Evolutionary conservation across 768 basidiomycete genomes (phyloP), one percentile per base, ranked within the genome.

Genomic region (Phlegmacium glaucopus): DNA sequence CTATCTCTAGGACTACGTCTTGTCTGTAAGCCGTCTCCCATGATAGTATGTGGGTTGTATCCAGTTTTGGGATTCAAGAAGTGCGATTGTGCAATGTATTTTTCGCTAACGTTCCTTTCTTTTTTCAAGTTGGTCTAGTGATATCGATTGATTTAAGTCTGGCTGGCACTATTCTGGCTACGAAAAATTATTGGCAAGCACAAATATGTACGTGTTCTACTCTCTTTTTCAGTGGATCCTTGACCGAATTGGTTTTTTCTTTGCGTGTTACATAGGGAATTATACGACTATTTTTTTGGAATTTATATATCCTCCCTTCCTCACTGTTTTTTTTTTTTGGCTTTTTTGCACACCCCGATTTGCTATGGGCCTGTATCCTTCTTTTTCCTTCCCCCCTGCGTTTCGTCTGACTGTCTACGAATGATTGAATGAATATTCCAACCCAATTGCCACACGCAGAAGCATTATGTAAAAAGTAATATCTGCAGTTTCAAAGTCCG

Each of bases 1-100:
- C 16, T 52, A 2, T 6, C 26, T 42, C 16, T 27, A 94, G 70
- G 75, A 78, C 55, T 78, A 78, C 55, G 78, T 80, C 32, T 60
- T 80, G 39, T 72, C 71, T n/a, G 77, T 80, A n/a, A n/a, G 75
- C 65, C 12, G 90, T 94, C 40, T 92, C 90, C 38, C 87, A 92
- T 53, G 94, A 97, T 65, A 91, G 90, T 4, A 82, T 90, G 54
- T 81, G 93, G 90, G 87, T 98, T 56, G 94, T 96, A 9, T 94
- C 46, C 91, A 94, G 64, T 93, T 95, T 63, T 92, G 90, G 85
- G 90, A 94, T 61, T 82, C 90, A 43, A 75, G 79, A 53, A 77
- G 77, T 10, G 77, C 75, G 26, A 78, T 83, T 35, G 86, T 93
- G 58, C 94, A 98, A 65, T 87, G 90, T 59, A 92, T 95, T 8